Base-by-base conservation (phyloP, 768 basidiomycete species). In the Lentinula detonsa region DNA sequence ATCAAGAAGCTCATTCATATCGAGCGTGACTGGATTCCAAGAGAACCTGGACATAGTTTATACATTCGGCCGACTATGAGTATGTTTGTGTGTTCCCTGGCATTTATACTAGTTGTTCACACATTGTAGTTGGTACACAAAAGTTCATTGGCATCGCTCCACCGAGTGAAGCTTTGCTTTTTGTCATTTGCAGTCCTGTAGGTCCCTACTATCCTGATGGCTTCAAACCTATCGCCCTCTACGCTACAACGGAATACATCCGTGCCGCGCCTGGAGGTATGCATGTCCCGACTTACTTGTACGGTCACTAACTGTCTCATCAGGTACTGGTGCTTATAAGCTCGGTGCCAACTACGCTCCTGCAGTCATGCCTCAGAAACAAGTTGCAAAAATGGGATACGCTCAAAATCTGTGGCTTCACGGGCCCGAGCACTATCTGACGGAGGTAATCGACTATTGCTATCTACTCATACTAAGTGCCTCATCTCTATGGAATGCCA, bases 1-100 rank as follows among this genome's bases (percentile, higher is more conserved):
- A 90, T 98, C 71, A 94, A 94, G 79, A 80, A 87, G 73, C 88
- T 98, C 66, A 77, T 98, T 67, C 81, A 82, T 18, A 69, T 93
- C 49, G 95, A 98, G 68, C 86, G 85, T 64, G 81, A 90, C 63
- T 98, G 95, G 95, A 91, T 98, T 67, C 96, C 96, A 16, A 82
- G 83, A 60, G 85, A 89, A 66, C 84, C 88, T 7, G 94, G 93
- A 15, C 88, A 96, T 74, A 95, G 93, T 72, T 74, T 98, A 59
- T 98, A 97, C 73, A 85, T 98, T 64, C 88, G 42, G 37, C 53
- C 59, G 3, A 60, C 59, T 35, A 46, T 60, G 49, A 60, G 59
- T 60, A 40, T 16, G 39, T 35, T 28, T 23, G 34, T n/a, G 23
- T 18, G 3, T 18, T 33, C 11, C 7, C 16, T 33, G 13, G 59